Base-by-base conservation (phyloP, 176 grass and related monocot species). In the Luzula sylvatica region DNA sequence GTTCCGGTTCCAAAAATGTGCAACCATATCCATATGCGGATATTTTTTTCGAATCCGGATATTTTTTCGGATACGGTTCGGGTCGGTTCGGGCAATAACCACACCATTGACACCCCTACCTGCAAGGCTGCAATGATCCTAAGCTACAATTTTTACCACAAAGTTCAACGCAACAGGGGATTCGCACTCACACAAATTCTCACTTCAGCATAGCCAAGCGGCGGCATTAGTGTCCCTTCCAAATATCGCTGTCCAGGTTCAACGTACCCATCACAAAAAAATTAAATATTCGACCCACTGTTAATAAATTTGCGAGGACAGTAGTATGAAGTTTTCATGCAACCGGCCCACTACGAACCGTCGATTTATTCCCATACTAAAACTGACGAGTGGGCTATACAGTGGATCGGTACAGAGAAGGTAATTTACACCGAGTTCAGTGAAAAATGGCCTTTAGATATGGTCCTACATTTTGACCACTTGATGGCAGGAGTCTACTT, bases 221-320 rank as follows among this genome's bases (percentile, higher is more conserved):
- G 30, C 28, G 3, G 26, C 27, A 38, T 20, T 42, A 21, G n/a
- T n/a, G n/a, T n/a, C n/a, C n/a, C n/a, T n/a, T n/a, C n/a, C n/a
- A n/a, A 20, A 32, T 23, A 49, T 64, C 59, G 41, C 4, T 64
- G 59, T 64, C 59, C 43, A 64, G 59, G 59, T 64, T 64, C 59
- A 64, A 64, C 17, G 59, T 20, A 64, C 24, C 56, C 15, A 63
- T 62, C 39, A 46, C 21, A 19, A 9, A 35, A 32, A 1, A 35
- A 8, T 11, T 7, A 32, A 64, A 50, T 13, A 64, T 64, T 64
- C 59, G 11, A n/a, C 59, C 6, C 24, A 21, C 29, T 47, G 29
- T 38, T 58, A 19, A 58, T 38, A 58, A 13, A 55, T 39, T 20
- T 7, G 0, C 20, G 7, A 28, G 18, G 18, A 24, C 54, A 18